Evolutionary conservation across 352 stramenopile genomes (phyloP).

Genomic region (Paralagenidium karlingii): DNA sequence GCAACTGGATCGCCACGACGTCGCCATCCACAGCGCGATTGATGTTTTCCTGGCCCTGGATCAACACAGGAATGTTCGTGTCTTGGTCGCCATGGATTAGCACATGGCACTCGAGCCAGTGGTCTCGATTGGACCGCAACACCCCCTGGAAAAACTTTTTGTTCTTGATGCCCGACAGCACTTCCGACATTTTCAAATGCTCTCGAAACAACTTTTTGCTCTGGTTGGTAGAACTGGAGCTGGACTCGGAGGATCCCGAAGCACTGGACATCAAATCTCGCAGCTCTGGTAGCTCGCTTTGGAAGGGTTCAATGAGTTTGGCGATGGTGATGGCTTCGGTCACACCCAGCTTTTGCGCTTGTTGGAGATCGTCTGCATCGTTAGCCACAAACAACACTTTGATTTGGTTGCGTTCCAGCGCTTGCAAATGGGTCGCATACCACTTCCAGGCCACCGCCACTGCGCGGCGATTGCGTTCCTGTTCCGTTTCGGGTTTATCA

Average conservation of each 20-base stretch:
- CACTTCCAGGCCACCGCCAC: conserved; percentile 73
- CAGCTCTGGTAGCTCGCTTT: conserved; percentile 30
- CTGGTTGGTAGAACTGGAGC: conserved; percentile 17
- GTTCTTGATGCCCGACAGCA: conserved; percentile 80
- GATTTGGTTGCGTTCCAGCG: conserved; percentile 19
- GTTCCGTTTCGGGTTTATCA: conserved; percentile 23
- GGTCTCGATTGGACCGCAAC: conserved; percentile 77
- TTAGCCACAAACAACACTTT: conserved; percentile 54
- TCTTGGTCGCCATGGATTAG: conserved; percentile 50
- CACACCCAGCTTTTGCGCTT: conserved; percentile 30
- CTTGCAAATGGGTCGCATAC: conserved; percentile 49
- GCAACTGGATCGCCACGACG: conserved; percentile 92
- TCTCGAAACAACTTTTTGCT: conserved; percentile 54
- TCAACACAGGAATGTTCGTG: conserved; percentile 51
- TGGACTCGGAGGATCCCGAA: conserved; percentile 6
- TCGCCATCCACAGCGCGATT: conserved; percentile 98
- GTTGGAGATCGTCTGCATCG: conserved; percentile 34
- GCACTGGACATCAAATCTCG: conserved; percentile 35
- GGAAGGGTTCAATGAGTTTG: conserved; percentile 40
- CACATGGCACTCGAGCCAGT: conserved; percentile 72
- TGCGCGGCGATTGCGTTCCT: conserved; percentile 79
- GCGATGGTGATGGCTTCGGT: conserved; percentile 37
- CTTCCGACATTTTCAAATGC: conserved; percentile 58
- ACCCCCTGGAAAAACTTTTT: conserved; percentile 84
- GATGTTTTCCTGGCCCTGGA: conserved; percentile 78